phyloP scores from a whole-genome alignment of 495 filamentous ascomycete genomes.

The Stereocaulon alpinum region DNA sequence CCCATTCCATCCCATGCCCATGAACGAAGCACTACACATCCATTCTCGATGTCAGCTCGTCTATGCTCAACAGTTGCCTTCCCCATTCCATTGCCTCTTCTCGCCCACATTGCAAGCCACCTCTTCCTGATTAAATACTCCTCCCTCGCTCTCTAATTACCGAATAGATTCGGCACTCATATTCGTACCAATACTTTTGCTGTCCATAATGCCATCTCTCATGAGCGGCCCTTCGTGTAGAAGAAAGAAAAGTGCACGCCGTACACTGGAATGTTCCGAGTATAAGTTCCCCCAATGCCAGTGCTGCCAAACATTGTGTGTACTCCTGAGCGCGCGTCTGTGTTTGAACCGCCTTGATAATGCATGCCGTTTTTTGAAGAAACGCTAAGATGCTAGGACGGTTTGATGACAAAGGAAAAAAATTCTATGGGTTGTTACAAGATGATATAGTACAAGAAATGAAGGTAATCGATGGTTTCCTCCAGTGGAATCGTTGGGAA shows the following conservation, averaged over 20 bases:
- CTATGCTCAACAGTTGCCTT: not conserved
- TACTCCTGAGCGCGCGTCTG: not conserved
- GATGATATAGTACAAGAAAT: slow-evolving; percentile 11
- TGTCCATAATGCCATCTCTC: slow-evolving; percentile 13
- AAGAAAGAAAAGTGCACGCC: not conserved
- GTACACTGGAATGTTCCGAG: not conserved
- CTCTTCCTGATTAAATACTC: slow-evolving; percentile 2
- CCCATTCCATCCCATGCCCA: slow-evolving; percentile 30
- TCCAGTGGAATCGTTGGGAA: not conserved
- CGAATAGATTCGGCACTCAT: not conserved
- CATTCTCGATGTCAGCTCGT: slow-evolving; percentile 4
- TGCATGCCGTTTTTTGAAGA: not conserved
- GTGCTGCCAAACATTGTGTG: not conserved
- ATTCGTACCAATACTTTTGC: slow-evolving; percentile 13
- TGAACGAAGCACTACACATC: slow-evolving; percentile 25
- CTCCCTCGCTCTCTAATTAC: not conserved
- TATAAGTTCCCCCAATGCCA: not conserved
- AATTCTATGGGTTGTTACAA: slow-evolving; percentile 9
- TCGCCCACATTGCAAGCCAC: slow-evolving; percentile 7
- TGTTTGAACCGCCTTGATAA: slow-evolving; percentile 3
- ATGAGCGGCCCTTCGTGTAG: not conserved
- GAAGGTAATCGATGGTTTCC: slow-evolving; percentile 2
- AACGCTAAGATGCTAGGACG: slow-evolving; percentile 16
- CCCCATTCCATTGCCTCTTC: not conserved
- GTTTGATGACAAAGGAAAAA: slow-evolving; percentile 1